Conservation (phyloP, 1,284 basidiomycete genomes). For the Tausonia pullulans region DNA sequence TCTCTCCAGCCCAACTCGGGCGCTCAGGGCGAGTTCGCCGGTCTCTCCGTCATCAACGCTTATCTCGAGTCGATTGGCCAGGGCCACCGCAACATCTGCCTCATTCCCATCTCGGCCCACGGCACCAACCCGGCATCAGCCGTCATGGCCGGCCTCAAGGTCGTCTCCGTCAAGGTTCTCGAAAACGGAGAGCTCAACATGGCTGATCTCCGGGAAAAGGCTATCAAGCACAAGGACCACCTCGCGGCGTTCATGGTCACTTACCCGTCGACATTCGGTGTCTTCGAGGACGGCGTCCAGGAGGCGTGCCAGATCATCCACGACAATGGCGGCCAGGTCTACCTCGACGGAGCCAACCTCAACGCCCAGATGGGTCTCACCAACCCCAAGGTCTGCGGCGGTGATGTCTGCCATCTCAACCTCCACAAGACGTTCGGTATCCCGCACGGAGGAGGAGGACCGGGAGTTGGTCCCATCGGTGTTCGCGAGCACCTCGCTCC, state of each 20-base stretch:
- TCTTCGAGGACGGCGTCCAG: constrained; percentile 86
- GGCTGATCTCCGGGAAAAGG: constrained; percentile 72
- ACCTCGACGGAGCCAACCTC: constrained; percentile 92
- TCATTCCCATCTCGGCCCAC: constrained; percentile 92
- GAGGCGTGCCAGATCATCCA: constrained; percentile 91
- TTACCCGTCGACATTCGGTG: constrained; percentile 83
- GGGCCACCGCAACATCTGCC: constrained; percentile 74
- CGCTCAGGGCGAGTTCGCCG: constrained; percentile 90
- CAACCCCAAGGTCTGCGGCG: constrained; percentile 88
- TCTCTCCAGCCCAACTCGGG: constrained; percentile 97
- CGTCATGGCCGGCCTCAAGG: constrained; percentile 93
- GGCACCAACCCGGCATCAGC: constrained; percentile 94
- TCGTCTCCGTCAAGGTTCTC: constrained; percentile 83
- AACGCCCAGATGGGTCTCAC: constrained; percentile 94
- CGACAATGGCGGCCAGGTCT: constrained; percentile 91
- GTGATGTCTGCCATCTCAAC: constrained; percentile 96
- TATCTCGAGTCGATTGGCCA: constrained; percentile 86
- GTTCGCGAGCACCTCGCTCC: constrained; percentile 85
- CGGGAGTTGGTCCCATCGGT: constrained; percentile 83
- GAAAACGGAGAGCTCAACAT: constrained; percentile 81
- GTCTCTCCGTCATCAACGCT: constrained; percentile 82
- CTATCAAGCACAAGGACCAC: constrained; percentile 79
- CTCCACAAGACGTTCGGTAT: constrained; percentile 52
- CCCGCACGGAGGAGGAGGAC: constrained; percentile 94
- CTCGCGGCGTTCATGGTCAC: constrained; percentile 92